A percentile compares a stretch with the other conserved stretches of the same genome.
Evolutionary conservation across 306 rosid genomes (phyloP).

Genomic region (Lagenaria siceraria): DNA sequence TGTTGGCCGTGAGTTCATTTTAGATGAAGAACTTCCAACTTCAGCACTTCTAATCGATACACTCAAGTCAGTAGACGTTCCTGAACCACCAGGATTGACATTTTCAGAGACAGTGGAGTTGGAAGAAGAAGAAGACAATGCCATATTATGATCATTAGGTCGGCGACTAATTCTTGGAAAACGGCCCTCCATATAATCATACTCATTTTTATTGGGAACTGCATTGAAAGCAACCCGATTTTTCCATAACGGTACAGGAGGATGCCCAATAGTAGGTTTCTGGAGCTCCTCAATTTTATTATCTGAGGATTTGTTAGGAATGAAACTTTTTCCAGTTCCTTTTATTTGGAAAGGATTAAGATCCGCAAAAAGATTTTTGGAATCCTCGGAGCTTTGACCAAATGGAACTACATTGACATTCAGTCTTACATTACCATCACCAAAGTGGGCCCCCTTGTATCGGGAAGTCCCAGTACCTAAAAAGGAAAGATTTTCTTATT

Average conservation of each 20-base stretch:
- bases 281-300: constrained; percentile 52
- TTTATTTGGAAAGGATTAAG: constrained; percentile 84
- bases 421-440: constrained; percentile 57
- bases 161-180: constrained; percentile 34
- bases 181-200: constrained; percentile 26
- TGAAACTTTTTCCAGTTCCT: constrained; percentile 66
- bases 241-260: constrained; percentile 73
- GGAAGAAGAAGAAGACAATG: constrained; percentile 48
- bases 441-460: constrained; percentile 59
- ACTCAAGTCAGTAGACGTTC: constrained; percentile 26
- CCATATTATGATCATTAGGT: constrained; percentile 45
- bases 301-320: constrained; percentile 46
- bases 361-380: constrained; percentile 72
- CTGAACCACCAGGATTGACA: constrained; percentile 29
- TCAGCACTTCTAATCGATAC: constrained; percentile 21
- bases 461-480: constrained; percentile 35
- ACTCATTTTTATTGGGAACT: constrained; percentile 50
- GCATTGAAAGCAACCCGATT: constrained; percentile 59
- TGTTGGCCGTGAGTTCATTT: constrained; percentile 19
- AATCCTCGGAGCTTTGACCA: constrained; percentile 54
- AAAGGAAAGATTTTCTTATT: constrained; percentile 33
- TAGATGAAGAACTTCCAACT: constrained; percentile 19
- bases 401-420: constrained; percentile 79
- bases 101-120: constrained; percentile 38
- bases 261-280: constrained; percentile 40